These are phyloP conservation scores for Inga laurina DNA, from an alignment of 306 rosid species.

Conservation along the genomic window DNA sequence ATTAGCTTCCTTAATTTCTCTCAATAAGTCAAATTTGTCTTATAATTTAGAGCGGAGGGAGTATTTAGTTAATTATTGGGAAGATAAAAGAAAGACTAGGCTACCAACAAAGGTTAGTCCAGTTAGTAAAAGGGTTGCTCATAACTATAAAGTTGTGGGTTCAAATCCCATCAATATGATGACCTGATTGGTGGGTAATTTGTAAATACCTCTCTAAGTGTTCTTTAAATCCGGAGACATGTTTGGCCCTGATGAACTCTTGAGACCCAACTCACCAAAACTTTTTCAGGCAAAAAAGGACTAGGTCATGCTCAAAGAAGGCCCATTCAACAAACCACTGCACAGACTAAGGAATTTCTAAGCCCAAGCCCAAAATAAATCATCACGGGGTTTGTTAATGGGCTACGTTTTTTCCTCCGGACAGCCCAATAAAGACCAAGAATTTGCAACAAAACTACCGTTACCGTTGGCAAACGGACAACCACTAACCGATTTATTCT, in stretches of 20 bases:
- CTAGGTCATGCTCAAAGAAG: not conserved
- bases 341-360: not conserved
- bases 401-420: not conserved
- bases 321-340: not conserved
- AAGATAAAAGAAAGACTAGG: not conserved
- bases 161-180: too few species aligned
- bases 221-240: too few species aligned
- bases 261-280: fast-evolving
- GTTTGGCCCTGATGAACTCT: too few species aligned
- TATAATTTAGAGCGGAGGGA: too few species aligned
- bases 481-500: not conserved
- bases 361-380: not conserved
- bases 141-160: too few species aligned
- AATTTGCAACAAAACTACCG: not conserved
- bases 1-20: too few species aligned
- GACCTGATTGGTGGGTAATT: too few species aligned
- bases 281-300: too few species aligned
- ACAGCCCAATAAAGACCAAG: not conserved
- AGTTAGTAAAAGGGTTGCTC: too few species aligned
- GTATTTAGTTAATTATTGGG: not conserved
- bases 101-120: too few species aligned
- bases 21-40: too few species aligned
- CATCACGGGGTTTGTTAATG: not conserved
- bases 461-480: not conserved
- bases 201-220: too few species aligned